A percentile compares a stretch with the other conserved stretches of the same genome.
Conservation (phyloP, 2,329 filamentous ascomycete genomes). For the Rhynchosporium graminicola region DNA sequence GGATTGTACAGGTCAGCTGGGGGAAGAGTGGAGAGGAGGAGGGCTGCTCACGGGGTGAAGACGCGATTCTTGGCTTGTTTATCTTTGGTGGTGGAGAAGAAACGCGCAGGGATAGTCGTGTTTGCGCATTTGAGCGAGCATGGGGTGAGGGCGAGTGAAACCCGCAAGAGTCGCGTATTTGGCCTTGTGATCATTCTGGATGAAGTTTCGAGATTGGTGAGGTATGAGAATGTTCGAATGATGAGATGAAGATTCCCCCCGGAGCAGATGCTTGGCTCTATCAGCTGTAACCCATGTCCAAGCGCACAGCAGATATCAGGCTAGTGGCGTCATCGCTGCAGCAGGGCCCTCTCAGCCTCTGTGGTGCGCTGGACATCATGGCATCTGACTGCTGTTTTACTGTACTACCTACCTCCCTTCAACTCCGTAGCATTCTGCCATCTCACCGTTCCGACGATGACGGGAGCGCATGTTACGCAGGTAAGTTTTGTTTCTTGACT, state of each 20-base stretch:
- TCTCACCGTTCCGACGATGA: too few species aligned
- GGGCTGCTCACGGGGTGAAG: conserved; percentile 44
- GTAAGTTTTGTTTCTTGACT: too few species aligned
- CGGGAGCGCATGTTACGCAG: too few species aligned
- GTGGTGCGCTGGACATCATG: too few species aligned
- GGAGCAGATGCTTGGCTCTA: background rate
- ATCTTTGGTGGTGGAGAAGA: conserved; percentile 30
- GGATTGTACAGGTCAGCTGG: conserved; percentile 14
- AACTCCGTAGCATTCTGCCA: too few species aligned
- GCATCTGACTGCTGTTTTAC: too few species aligned
- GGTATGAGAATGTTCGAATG: background rate
- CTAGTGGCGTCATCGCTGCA: too few species aligned
- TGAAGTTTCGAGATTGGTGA: background rate
- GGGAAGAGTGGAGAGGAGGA: conserved; percentile 9
- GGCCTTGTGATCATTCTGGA: conserved; percentile 33
- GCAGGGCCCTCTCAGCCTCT: too few species aligned
- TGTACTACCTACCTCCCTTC: too few species aligned
- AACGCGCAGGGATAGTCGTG: background rate
- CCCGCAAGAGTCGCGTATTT: conserved; percentile 19
- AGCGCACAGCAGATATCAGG: too few species aligned
- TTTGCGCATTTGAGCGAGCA: background rate
- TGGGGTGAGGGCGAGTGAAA: conserved; percentile 16
- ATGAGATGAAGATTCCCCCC: background rate
- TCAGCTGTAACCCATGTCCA: too few species aligned
- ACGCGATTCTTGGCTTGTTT: conserved; percentile 44